These are phyloP conservation scores for Fusarium humuli DNA, from an alignment of 2,329 filamentous ascomycete genomes.

Conservation along the genomic window DNA sequence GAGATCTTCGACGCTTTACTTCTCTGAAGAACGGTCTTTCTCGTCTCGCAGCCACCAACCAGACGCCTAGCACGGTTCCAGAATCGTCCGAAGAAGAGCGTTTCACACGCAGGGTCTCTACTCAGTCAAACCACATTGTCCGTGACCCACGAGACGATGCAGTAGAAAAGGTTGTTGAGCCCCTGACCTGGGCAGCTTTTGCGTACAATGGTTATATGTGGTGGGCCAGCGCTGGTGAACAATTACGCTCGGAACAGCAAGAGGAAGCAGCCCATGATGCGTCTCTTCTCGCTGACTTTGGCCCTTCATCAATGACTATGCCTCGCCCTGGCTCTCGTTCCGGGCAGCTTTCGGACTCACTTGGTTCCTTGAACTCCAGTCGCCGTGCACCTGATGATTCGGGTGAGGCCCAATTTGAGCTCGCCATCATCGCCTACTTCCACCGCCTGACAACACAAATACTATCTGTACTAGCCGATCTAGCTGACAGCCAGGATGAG, in stretches of 20 bases:
- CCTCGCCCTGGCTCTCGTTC: conserved; percentile 48
- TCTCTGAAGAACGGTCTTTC: conserved; percentile 73
- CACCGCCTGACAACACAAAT: conserved; percentile 78
- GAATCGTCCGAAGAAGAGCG: conserved; percentile 47
- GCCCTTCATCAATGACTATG: conserved; percentile 52
- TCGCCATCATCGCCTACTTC: conserved; percentile 83
- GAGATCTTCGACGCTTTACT: conserved; percentile 85
- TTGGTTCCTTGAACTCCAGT: conserved; percentile 56
- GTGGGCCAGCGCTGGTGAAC: conserved; percentile 88
- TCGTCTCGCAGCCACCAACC: conserved; percentile 53
- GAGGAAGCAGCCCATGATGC: conserved; percentile 68
- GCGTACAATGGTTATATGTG: conserved; percentile 89
- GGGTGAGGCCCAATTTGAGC: conserved; percentile 67
- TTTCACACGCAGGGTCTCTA: conserved; percentile 45
- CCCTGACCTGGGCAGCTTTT: conserved; percentile 76
- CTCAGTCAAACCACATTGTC: conserved; percentile 44
- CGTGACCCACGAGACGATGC: conserved; percentile 59
- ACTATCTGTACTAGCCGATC: conserved; percentile 69
- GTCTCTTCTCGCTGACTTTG: conserved; percentile 66
- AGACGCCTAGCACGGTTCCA: conserved; percentile 42
- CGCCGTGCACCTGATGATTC: conserved; percentile 51
- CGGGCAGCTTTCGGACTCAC: conserved; percentile 56
- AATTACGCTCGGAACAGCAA: conserved; percentile 69
- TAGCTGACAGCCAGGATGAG: conserved; percentile 65
- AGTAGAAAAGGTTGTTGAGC: conserved; percentile 69